phyloP scores from a whole-genome alignment of 140 eudicot species.

The Anethum foeniculum region DNA sequence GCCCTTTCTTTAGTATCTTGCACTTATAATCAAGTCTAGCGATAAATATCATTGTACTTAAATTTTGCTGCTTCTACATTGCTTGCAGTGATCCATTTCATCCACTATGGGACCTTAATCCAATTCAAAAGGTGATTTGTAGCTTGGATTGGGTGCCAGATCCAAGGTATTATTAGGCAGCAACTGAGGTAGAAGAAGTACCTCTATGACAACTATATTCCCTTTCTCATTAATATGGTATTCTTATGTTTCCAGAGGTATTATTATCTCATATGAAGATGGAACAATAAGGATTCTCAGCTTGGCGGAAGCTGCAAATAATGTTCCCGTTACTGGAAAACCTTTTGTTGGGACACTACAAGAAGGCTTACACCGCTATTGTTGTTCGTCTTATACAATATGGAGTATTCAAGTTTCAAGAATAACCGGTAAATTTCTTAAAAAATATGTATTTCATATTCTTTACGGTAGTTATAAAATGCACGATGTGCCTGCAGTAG shows the following conservation, averaged over 20 bases:
- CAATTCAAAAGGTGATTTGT: constrained; percentile 36
- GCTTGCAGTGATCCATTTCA: constrained; percentile 75
- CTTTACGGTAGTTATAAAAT: background rate
- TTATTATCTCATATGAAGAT: constrained; percentile 55
- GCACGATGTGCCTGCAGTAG: background rate
- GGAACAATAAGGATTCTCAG: constrained; percentile 66
- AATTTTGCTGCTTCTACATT: background rate
- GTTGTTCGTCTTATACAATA: constrained; percentile 59
- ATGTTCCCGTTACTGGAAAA: constrained; percentile 66
- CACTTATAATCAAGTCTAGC: background rate
- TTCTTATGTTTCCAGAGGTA: constrained; percentile 46
- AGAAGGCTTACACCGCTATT: constrained; percentile 49
- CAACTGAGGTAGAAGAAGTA: background rate
- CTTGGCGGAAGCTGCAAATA: constrained; percentile 57
- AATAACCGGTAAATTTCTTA: constrained; percentile 43
- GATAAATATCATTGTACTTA: background rate
- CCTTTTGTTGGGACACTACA: constrained; percentile 41
- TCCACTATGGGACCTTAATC: constrained; percentile 66
- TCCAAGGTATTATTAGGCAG: constrained; percentile 51
- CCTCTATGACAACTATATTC: background rate
- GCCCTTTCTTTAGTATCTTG: background rate
- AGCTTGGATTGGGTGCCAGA: constrained; percentile 85
- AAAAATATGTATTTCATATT: background rate
- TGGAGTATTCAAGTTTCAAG: constrained; percentile 78
- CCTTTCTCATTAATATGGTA: background rate